phyloP scores from a whole-genome alignment of 139 green algal species.

The Chlorella sp. region DNA sequence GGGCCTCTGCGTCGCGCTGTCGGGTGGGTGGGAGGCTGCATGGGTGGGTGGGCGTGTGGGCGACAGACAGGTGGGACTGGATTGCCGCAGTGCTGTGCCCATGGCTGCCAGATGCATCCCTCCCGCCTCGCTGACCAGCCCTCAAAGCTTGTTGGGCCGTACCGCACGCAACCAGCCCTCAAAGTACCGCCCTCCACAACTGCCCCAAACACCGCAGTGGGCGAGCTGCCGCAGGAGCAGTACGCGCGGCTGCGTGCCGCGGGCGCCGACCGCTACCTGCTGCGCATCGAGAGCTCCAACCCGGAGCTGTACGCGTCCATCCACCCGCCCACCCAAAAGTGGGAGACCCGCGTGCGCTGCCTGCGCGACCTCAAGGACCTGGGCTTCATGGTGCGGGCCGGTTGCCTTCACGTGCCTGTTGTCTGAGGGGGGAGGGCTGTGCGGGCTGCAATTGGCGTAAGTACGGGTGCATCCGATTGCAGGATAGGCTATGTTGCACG shows the following conservation, averaged over 20 bases:
- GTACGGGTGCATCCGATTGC: too few relatives aligned
- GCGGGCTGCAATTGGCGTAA: too few relatives aligned
- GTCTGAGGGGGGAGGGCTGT: too few relatives aligned
- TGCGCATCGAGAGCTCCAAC: slow-evolving; percentile 74
- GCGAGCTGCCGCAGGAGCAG: slow-evolving; percentile 54
- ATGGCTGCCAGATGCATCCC: not conserved
- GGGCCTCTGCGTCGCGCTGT: slow-evolving; percentile 65
- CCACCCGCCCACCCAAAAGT: slow-evolving; percentile 59
- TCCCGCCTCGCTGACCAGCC: not conserved
- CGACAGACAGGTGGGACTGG: not conserved
- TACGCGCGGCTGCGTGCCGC: slow-evolving; percentile 22
- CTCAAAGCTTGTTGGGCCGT: not conserved
- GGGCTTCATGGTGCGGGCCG: slow-evolving; percentile 52
- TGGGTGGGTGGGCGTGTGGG: not conserved
- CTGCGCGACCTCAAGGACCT: slow-evolving; percentile 51
- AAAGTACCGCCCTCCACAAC: not conserved
- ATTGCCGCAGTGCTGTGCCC: not conserved
- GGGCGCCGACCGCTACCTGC: slow-evolving; percentile 66
- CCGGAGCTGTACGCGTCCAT: slow-evolving; percentile 65
- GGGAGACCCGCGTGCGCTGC: slow-evolving; percentile 55
- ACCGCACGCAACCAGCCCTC: not conserved
- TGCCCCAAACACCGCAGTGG: slow-evolving; percentile 25
- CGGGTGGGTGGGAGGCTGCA: not conserved
- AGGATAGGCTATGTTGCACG: too few relatives aligned
- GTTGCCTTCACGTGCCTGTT: too few relatives aligned